Base-by-base conservation (phyloP, 2,329 filamentous ascomycete species). In the Pochonia chlamydosporia region DNA sequence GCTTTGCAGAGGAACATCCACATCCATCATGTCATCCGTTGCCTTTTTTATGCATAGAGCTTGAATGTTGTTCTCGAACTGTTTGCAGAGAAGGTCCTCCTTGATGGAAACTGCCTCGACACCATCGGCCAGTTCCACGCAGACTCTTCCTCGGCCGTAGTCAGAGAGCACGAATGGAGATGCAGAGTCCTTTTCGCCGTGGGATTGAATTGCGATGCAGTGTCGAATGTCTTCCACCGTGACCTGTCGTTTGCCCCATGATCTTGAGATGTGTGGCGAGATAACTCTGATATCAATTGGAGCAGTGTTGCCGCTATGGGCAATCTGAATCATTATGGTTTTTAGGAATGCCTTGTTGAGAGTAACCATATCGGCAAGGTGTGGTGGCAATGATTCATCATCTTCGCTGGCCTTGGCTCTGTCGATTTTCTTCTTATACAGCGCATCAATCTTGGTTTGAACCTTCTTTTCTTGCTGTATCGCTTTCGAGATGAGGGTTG, bases 161-260 rank as follows among this genome's bases (percentile, higher is more conserved):
- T 78, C 73, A 24, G 69, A 63, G 9, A 79, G 58, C 46, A 69
- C 67, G 51, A 74, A 74, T 3, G 69, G 70, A 3, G 66, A 63
- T 28, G 53, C 39, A 6, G 49, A 44, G 30, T 57, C 45, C 21
- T 55, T 37, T 4, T 68, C 69, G 50, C 35, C 31, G 14, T 66
- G 63, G 2, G 59, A 62, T 10, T 84, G 73, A n/a, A 89, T 67
- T 42, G 83, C 85, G 20, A 91, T 64, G 52, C 84, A 78, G 51
- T 79, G 74, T 51, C 81, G 80, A 41, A 90, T 70, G 56, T 91
- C 86, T 35, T 81, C 78, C 1, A 78, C 66, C 0, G 73, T 77
- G 14, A 89, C 84, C 48, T 74, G 74, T 26, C 85, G 76, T 67
- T 86, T 89, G 49, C 85, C 84, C 86, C 86, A 91, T 31, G 83